Percentiles rank a stretch among this genome's conserved stretches.
Evolutionary conservation across 225 moss, liverwort and hornwort species (phyloP).

Genomic region (Straminergon stramineum): DNA sequence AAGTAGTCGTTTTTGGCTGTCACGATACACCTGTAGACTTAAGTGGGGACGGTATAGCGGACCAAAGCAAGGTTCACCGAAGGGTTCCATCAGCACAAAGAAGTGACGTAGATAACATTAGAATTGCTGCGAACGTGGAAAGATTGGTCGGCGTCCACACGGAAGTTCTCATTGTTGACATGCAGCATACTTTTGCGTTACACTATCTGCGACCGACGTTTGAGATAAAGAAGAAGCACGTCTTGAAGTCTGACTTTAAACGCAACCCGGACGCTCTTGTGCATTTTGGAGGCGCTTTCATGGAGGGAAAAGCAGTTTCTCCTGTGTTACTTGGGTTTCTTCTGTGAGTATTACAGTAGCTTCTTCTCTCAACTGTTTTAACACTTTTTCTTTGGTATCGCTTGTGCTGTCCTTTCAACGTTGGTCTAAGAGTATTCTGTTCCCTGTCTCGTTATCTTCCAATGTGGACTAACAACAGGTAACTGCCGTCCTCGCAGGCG

Average conservation of each 20-base stretch:
- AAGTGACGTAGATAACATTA: slow-evolving; percentile 80
- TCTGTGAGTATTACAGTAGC: slow-evolving; percentile 29
- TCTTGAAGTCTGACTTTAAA: slow-evolving; percentile 15
- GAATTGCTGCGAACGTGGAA: slow-evolving; percentile 67
- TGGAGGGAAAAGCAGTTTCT: slow-evolving; percentile 76
- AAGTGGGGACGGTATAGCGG: slow-evolving; percentile 19
- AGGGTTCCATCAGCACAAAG: slow-evolving; percentile 48
- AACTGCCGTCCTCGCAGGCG: slow-evolving; percentile 30
- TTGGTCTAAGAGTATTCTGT: background rate
- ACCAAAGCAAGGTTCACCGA: background rate
- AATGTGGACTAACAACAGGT: background rate
- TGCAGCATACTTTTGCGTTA: slow-evolving; percentile 63
- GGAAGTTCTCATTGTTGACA: slow-evolving; percentile 52
- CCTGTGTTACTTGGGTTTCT: slow-evolving; percentile 63
- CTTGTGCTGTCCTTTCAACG: background rate
- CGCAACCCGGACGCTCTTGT: slow-evolving; percentile 66
- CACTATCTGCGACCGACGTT: slow-evolving; percentile 66
- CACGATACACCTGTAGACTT: slow-evolving; percentile 56
- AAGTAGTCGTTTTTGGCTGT: slow-evolving; percentile 58
- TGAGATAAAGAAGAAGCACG: slow-evolving; percentile 36
- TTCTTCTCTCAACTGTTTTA: background rate
- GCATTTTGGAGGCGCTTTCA: slow-evolving; percentile 65
- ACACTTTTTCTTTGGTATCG: background rate
- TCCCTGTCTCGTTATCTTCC: background rate
- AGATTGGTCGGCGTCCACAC: slow-evolving; percentile 45